phyloP scores from a whole-genome alignment of 2,329 filamentous ascomycete species.

The Fusarium beomiforme region DNA sequence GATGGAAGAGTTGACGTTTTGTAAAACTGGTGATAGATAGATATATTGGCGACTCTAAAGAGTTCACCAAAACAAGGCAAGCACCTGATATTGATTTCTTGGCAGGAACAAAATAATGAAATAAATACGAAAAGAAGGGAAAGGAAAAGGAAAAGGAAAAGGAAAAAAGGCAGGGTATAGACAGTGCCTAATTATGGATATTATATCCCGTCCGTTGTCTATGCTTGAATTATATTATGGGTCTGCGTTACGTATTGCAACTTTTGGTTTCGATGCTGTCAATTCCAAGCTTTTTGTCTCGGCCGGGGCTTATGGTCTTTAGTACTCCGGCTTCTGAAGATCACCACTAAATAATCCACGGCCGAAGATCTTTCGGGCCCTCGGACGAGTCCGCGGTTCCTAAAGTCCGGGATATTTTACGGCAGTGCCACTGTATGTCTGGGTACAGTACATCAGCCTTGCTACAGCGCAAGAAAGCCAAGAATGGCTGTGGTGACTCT shows the following conservation, averaged over 20 bases:
- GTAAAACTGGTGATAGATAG: neutral
- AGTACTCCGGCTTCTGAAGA: neutral
- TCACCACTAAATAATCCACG: neutral
- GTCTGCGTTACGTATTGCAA: constrained; percentile 18
- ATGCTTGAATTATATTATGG: constrained; percentile 12
- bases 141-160: neutral
- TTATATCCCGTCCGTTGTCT: constrained; percentile 14
- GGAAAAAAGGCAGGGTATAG: neutral
- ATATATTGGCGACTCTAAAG: neutral
- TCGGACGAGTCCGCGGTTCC: constrained; percentile 7
- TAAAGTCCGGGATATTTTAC: constrained; percentile 8
- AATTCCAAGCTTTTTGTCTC: constrained; percentile 29
- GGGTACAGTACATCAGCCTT: constrained; percentile 12
- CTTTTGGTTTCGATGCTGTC: neutral
- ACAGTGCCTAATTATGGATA: neutral
- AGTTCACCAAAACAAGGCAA: neutral
- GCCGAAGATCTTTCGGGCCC: constrained; percentile 2
- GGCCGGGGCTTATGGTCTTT: constrained; percentile 5
- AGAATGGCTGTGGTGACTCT: constrained; percentile 3
- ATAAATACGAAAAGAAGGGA: neutral
- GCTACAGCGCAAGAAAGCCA: neutral
- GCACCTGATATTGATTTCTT: neutral
- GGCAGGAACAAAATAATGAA: constrained; percentile 1
- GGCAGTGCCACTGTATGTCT: neutral
- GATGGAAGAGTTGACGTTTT: neutral